phyloP scores from a whole-genome alignment of 331 rosid genomes.

The Malus hybrid region DNA sequence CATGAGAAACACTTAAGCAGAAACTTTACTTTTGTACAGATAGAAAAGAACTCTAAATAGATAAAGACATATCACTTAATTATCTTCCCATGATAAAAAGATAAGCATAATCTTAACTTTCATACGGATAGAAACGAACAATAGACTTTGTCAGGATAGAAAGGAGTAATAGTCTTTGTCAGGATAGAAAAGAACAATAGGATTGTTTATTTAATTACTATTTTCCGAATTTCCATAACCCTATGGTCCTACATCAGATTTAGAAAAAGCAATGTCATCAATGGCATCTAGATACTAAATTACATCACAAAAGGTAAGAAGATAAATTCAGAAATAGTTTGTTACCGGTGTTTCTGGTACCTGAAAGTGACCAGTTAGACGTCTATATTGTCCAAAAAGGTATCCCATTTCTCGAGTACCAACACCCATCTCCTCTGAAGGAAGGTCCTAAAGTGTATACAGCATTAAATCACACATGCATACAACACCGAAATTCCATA shows the following conservation, averaged over 20 bases:
- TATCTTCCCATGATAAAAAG: background rate
- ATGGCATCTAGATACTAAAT: background rate
- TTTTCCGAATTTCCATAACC: background rate
- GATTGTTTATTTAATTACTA: background rate
- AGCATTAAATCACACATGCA: conserved; percentile 21
- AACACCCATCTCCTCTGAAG: conserved; percentile 99
- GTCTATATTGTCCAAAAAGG: conserved; percentile 98
- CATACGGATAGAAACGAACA: background rate
- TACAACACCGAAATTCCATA: background rate
- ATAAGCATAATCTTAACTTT: background rate
- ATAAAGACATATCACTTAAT: conserved; percentile 5
- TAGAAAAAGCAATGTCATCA: background rate
- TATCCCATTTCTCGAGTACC: conserved; percentile 99
- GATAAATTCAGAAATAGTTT: background rate
- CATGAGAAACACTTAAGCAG: background rate
- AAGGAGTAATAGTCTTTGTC: background rate
- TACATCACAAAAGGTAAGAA: background rate
- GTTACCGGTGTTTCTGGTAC: conserved; percentile 29
- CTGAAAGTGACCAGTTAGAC: conserved; percentile 93
- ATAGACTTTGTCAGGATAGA: background rate
- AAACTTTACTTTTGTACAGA: background rate
- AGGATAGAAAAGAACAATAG: background rate
- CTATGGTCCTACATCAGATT: background rate
- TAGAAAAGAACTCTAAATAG: background rate
- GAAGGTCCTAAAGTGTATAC: conserved; percentile 72